A percentile compares a stretch with the other conserved stretches of the same genome.
Conservation (phyloP, 2,329 filamentous ascomycete genomes). For the Aspergillus hortae region DNA sequence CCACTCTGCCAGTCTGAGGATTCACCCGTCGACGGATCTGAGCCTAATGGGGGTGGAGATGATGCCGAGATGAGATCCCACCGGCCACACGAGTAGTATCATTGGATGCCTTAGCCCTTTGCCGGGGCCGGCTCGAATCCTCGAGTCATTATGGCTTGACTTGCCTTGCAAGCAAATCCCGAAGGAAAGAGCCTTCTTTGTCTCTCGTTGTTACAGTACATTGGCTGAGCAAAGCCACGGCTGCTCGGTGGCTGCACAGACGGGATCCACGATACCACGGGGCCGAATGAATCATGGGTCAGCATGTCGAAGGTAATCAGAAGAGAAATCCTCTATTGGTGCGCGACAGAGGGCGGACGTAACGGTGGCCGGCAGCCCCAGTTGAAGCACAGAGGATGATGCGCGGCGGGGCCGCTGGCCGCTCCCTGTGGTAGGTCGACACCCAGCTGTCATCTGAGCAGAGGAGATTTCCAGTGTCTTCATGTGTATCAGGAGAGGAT, state of each 20-base stretch:
- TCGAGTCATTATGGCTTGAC: neutral
- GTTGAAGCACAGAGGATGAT: too few relatives aligned
- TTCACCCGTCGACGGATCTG: neutral
- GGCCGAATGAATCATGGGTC: too few relatives aligned
- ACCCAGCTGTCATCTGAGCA: conserved; percentile 9
- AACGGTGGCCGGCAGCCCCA: too few relatives aligned
- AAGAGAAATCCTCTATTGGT: too few relatives aligned
- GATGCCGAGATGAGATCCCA: conserved; percentile 1
- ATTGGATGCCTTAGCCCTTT: neutral
- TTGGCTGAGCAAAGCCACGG: conserved; percentile 6
- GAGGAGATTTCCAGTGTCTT: neutral
- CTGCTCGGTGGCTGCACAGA: conserved; percentile 15
- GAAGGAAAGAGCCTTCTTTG: conserved; percentile 3
- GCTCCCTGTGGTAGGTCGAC: neutral
- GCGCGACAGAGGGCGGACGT: too few relatives aligned
- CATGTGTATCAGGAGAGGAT: neutral
- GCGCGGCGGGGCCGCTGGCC: too few relatives aligned
- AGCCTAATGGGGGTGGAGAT: conserved; percentile 2
- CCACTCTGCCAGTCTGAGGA: neutral
- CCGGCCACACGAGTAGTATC: neutral
- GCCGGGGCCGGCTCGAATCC: neutral
- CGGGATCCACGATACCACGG: conserved; percentile 16
- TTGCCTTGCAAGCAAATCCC: too few relatives aligned
- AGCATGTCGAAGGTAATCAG: too few relatives aligned
- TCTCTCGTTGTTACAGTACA: conserved; percentile 2